A percentile compares a stretch with the other conserved stretches of the same genome.
These are phyloP conservation scores for Pleurotus djamor DNA, from an alignment of 768 basidiomycete species.

Conservation along the genomic window DNA sequence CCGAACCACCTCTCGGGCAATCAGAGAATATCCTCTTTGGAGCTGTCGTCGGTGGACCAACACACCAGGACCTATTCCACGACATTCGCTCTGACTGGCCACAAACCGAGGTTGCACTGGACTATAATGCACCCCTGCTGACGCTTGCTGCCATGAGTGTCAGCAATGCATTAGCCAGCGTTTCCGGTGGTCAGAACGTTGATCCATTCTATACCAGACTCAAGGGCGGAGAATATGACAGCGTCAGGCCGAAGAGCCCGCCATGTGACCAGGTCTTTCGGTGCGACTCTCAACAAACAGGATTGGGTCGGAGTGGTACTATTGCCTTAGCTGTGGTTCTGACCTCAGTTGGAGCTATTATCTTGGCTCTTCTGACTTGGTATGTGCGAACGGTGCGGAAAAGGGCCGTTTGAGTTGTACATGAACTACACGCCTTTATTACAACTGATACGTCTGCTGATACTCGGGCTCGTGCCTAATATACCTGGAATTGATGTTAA, in stretches of 20 bases:
- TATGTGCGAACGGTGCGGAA: slow-evolving; percentile 25
- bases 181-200: slow-evolving; percentile 28
- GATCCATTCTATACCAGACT: slow-evolving; percentile 82
- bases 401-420: background rate
- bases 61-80: slow-evolving; percentile 71
- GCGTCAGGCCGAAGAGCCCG: slow-evolving; percentile 57
- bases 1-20: slow-evolving; percentile 48
- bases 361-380: slow-evolving; percentile 45
- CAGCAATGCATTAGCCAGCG: slow-evolving; percentile 33
- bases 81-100: slow-evolving; percentile 91
- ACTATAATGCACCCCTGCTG: slow-evolving; percentile 90
- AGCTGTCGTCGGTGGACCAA: slow-evolving; percentile 86
- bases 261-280: slow-evolving; percentile 79
- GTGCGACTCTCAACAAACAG: slow-evolving; percentile 45
- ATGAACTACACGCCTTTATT: background rate
- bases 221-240: slow-evolving; percentile 63
- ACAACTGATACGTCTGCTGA: slow-evolving; percentile 2
- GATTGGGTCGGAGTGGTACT: slow-evolving; percentile 57
- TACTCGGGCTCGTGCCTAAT: background rate
- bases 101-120: slow-evolving; percentile 85
- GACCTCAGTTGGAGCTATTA: slow-evolving; percentile 55
- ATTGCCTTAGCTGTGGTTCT: slow-evolving; percentile 73
- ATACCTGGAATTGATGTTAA: slow-evolving; percentile 6
- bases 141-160: slow-evolving; percentile 79
- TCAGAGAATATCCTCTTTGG: slow-evolving; percentile 84